Evolutionary conservation across 2,329 filamentous ascomycete genomes (phyloP).

Genomic region (Cytospora chrysosperma): DNA sequence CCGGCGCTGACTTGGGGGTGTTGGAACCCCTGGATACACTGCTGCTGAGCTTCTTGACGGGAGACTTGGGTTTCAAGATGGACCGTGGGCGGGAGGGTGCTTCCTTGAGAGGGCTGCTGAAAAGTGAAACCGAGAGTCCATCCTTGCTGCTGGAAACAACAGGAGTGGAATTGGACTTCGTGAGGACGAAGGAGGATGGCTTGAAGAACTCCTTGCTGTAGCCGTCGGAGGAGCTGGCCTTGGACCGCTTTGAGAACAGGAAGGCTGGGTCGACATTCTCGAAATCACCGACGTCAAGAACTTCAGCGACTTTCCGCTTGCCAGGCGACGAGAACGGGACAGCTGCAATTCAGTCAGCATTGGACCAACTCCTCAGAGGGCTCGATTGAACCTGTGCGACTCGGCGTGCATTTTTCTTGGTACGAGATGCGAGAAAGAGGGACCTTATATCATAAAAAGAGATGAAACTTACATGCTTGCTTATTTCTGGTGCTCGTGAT

Average conservation of each 20-base stretch:
- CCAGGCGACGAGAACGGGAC: slow-evolving; percentile 39
- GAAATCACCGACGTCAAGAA: slow-evolving; percentile 50
- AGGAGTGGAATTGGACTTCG: slow-evolving; percentile 40
- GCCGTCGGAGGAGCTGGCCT: slow-evolving; percentile 43
- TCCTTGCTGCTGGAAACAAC: slow-evolving; percentile 30
- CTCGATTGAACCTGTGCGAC: not conserved
- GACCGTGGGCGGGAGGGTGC: slow-evolving; percentile 41
- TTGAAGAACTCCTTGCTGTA: slow-evolving; percentile 48
- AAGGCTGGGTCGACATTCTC: slow-evolving; percentile 61
- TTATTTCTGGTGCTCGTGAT: slow-evolving; percentile 76
- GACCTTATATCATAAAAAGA: not conserved
- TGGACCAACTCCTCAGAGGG: not conserved
- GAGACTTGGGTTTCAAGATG: slow-evolving; percentile 54
- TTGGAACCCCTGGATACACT: slow-evolving; percentile 46
- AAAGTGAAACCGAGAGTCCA: slow-evolving; percentile 30
- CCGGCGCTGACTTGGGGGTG: slow-evolving; percentile 61
- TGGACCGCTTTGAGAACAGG: slow-evolving; percentile 58
- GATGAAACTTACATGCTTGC: slow-evolving; percentile 62
- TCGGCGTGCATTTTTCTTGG: not conserved
- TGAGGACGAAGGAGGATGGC: slow-evolving; percentile 46
- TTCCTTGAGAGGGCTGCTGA: slow-evolving; percentile 32
- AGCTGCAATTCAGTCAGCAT: slow-evolving; percentile 39
- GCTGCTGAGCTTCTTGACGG: slow-evolving; percentile 46
- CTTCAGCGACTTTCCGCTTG: slow-evolving; percentile 59
- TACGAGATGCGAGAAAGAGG: not conserved